Evolutionary conservation across 1,284 basidiomycete species (phyloP).

Genomic region (Ceratobasidium papillatum): DNA sequence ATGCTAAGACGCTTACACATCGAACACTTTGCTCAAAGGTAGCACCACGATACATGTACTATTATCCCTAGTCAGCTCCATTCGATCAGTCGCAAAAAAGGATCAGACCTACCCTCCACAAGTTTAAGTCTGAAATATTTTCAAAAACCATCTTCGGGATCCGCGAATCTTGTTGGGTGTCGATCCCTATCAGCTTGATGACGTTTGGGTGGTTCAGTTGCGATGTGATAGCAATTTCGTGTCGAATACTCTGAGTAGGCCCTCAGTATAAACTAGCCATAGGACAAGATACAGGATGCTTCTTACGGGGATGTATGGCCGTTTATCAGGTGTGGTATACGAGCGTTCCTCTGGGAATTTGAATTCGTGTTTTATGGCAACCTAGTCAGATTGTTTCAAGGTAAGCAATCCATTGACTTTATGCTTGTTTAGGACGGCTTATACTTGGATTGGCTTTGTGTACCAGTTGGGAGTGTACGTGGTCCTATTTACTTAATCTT

Average conservation of each 20-base stretch:
- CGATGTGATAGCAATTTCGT: conserved; percentile 17
- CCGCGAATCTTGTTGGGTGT: not conserved
- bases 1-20: not conserved
- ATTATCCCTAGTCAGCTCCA: too few species aligned
- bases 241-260: conserved; percentile 5
- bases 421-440: too few species aligned
- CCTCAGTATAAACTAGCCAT: not conserved
- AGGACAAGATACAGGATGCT: too few species aligned
- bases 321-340: too few species aligned
- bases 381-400: not conserved
- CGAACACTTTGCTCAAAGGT: not conserved
- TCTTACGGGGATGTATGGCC: not conserved
- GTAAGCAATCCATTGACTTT: too few species aligned
- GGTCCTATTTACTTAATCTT: not conserved
- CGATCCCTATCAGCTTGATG: conserved; percentile 19
- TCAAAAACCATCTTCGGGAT: conserved; percentile 27
- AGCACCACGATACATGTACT: too few species aligned
- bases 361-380: not conserved
- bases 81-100: not conserved
- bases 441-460: conserved; percentile 17
- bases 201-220: conserved; percentile 33
- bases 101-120: not conserved
- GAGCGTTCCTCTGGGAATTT: too few species aligned
- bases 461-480: conserved; percentile 33
- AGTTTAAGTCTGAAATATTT: conserved; percentile 4